Evolutionary conservation across 495 filamentous ascomycete genomes (phyloP).

Genomic region (Glutinoglossum americanum): DNA sequence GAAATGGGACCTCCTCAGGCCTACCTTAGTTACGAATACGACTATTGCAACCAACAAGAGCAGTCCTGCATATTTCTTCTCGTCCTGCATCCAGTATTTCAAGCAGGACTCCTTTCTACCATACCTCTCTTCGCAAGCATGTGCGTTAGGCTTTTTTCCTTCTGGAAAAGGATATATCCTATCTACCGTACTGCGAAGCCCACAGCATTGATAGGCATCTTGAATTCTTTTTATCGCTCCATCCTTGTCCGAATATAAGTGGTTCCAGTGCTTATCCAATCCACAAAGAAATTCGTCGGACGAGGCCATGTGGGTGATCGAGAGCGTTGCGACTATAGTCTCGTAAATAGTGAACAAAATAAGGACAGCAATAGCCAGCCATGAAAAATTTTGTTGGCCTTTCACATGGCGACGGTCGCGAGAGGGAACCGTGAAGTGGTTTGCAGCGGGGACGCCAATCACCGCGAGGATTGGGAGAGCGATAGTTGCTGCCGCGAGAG

Average conservation of each 20-base stretch:
- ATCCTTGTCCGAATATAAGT: conserved; percentile 7
- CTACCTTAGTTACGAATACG: background rate
- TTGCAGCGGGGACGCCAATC: conserved; percentile 1
- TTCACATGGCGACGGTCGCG: background rate
- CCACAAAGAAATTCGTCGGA: conserved; percentile 5
- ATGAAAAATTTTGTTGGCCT: background rate
- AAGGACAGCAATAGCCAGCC: conserved; percentile 5
- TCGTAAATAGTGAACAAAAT: conserved; percentile 11
- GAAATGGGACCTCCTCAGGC: background rate
- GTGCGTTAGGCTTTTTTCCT: background rate
- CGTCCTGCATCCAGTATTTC: background rate
- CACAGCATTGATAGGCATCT: conserved; percentile 11
- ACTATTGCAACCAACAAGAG: background rate
- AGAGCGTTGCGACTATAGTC: conserved; percentile 11
- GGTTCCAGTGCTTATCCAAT: conserved; percentile 6
- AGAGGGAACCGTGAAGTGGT: background rate
- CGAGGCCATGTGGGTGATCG: conserved; percentile 8
- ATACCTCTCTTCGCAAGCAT: conserved; percentile 10
- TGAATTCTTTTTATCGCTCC: conserved; percentile 10
- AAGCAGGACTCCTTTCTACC: background rate
- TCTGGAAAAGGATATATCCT: conserved; percentile 3
- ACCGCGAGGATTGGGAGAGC: conserved; percentile 11
- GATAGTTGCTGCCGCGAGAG: conserved; percentile 7
- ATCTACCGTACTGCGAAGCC: conserved; percentile 6
- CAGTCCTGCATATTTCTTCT: background rate